These are phyloP conservation scores for Aspergillus quadrilineatus DNA, from an alignment of 2,329 filamentous ascomycete genomes.

Conservation along the genomic window DNA sequence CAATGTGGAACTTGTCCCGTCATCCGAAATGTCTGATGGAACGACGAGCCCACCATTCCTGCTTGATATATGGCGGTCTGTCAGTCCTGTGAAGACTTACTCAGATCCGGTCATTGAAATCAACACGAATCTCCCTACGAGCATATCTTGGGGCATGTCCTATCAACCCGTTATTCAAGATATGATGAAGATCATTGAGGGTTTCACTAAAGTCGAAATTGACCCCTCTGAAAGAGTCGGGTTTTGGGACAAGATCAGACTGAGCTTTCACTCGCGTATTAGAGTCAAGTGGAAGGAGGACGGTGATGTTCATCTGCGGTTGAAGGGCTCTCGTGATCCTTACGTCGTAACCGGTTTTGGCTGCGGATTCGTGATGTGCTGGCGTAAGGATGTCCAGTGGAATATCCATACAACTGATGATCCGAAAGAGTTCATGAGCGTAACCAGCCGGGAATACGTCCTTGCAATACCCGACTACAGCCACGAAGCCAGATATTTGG, in stretches of 20 bases:
- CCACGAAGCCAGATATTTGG: slow-evolving; percentile 72
- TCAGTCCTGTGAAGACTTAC: slow-evolving; percentile 93
- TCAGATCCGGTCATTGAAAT: slow-evolving; percentile 90
- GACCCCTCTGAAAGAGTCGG: slow-evolving; percentile 92
- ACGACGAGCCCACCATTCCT: slow-evolving; percentile 65
- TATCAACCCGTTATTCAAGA: slow-evolving; percentile 98
- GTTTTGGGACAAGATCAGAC: slow-evolving; percentile 97
- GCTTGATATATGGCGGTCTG: slow-evolving; percentile 84
- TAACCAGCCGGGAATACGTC: slow-evolving; percentile 93
- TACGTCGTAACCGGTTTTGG: slow-evolving; percentile 91
- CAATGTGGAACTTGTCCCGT: slow-evolving; percentile 79
- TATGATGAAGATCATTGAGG: slow-evolving; percentile 99
- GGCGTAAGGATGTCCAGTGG: slow-evolving; percentile 90
- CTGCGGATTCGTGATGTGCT: slow-evolving; percentile 96
- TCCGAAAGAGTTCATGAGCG: slow-evolving; percentile 89
- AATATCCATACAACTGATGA: slow-evolving; percentile 81
- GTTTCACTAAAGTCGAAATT: slow-evolving; percentile 91
- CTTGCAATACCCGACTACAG: slow-evolving; percentile 93
- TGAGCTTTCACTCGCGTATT: slow-evolving; percentile 90
- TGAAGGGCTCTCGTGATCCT: slow-evolving; percentile 87
- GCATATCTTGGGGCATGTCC: slow-evolving; percentile 94
- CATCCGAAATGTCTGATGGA: slow-evolving; percentile 58
- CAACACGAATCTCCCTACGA: slow-evolving; percentile 86
- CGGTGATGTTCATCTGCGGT: slow-evolving; percentile 87
- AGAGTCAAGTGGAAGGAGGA: slow-evolving; percentile 90